phyloP scores from a whole-genome alignment of 2,329 filamentous ascomycete species.

The Neonectria magnoliae region DNA sequence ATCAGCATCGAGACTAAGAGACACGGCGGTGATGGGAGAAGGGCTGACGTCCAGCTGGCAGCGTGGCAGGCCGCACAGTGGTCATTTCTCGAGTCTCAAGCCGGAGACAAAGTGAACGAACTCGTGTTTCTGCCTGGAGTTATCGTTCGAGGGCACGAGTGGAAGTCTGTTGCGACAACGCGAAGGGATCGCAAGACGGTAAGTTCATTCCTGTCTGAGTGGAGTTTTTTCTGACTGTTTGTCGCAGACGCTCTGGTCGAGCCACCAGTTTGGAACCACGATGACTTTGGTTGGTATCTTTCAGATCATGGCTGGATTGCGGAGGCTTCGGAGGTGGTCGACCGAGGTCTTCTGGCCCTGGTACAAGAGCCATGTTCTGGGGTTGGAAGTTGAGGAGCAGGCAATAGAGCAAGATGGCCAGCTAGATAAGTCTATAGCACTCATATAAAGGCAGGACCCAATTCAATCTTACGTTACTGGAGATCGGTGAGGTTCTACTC shows the following conservation, averaged over 20 bases:
- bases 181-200: constrained; percentile 12
- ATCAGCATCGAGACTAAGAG: constrained; percentile 23
- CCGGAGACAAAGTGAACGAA: background rate
- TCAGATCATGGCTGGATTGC: constrained; percentile 14
- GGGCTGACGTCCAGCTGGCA: constrained; percentile 12
- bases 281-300: constrained; percentile 8
- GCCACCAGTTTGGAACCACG: constrained; percentile 10
- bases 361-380: constrained; percentile 12
- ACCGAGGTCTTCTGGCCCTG: constrained; percentile 14
- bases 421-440: background rate
- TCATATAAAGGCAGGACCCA: too few species aligned
- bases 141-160: background rate
- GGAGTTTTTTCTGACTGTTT: background rate
- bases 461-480: too few species aligned
- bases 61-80: constrained; percentile 22
- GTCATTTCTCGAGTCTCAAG: background rate
- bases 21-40: background rate
- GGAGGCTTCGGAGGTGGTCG: constrained; percentile 7
- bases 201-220: background rate
- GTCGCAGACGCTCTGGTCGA: background rate
- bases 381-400: background rate
- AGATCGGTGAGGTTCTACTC: too few species aligned
- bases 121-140: constrained; percentile 17
- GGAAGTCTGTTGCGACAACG: constrained; percentile 18
- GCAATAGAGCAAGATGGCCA: background rate